Conservation (phyloP, 2,329 filamentous ascomycete species). For the Monilinia fructicola region DNA sequence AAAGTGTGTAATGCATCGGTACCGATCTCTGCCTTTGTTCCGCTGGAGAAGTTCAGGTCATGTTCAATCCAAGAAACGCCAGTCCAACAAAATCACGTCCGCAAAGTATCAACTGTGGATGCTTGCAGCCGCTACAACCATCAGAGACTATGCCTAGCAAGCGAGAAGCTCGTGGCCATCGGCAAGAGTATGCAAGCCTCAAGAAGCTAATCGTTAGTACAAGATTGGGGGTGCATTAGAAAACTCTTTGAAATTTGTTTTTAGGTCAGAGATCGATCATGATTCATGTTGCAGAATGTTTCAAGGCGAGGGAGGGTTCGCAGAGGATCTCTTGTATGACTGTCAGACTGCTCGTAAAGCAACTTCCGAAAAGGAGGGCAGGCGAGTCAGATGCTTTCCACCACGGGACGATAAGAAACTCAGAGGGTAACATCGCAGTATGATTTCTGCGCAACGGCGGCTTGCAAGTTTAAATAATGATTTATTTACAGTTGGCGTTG, state of each 20-base stretch:
- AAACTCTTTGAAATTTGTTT: neutral
- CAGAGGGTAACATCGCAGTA: conserved; percentile 3
- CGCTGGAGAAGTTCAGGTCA: neutral
- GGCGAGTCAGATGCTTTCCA: neutral
- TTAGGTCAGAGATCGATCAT: neutral
- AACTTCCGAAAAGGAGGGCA: neutral
- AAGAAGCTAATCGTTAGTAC: neutral
- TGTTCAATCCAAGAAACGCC: neutral
- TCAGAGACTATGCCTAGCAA: neutral
- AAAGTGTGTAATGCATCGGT: neutral
- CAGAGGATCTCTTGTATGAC: conserved; percentile 9
- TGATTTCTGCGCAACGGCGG: neutral
- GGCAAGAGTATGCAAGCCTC: neutral
- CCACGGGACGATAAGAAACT: neutral
- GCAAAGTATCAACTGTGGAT: neutral
- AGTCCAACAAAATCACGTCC: neutral
- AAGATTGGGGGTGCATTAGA: neutral
- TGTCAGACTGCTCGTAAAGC: conserved; percentile 4
- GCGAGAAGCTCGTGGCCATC: neutral
- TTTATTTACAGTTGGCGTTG: neutral
- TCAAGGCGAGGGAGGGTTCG: conserved; percentile 7
- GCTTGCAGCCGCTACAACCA: neutral
- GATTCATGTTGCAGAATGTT: neutral
- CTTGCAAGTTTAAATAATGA: neutral
- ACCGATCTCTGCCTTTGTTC: neutral